Conservation (phyloP, 2,329 filamentous ascomycete genomes). For the Colletotrichum sansevieriae region DNA sequence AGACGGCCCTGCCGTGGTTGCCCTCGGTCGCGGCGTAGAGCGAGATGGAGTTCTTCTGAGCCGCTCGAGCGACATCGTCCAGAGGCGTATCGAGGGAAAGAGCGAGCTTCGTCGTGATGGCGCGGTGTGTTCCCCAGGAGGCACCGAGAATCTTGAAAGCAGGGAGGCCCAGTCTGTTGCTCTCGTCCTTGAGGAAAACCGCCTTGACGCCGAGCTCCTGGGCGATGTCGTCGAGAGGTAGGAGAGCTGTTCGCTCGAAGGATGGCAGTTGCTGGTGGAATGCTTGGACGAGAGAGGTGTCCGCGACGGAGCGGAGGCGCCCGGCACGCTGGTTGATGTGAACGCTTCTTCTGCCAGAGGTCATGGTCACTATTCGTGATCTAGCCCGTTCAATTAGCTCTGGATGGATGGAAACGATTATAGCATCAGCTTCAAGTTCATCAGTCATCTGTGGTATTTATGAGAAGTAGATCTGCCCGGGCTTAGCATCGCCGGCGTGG, state of each 20-base stretch:
- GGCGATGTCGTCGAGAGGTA: conserved; percentile 65
- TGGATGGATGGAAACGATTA: too few species aligned
- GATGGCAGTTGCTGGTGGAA: conserved; percentile 72
- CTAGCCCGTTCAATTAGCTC: fast-evolving
- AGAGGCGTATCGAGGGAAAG: conserved; percentile 59
- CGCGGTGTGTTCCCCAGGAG: conserved; percentile 77
- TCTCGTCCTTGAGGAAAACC: conserved; percentile 80
- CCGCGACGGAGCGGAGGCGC: conserved; percentile 20
- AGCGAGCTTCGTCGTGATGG: conserved; percentile 60
- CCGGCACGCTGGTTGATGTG: conserved; percentile 46
- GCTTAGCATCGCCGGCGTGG: not conserved
- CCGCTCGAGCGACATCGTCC: conserved; percentile 53
- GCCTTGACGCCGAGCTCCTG: conserved; percentile 66
- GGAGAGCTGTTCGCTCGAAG: conserved; percentile 68
- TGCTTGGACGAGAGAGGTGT: conserved; percentile 40
- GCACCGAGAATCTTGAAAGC: conserved; percentile 87
- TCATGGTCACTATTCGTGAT: conserved; percentile 25
- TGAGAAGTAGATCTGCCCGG: not conserved
- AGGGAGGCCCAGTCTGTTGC: conserved; percentile 74
- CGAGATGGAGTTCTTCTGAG: conserved; percentile 52
- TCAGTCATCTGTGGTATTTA: not conserved
- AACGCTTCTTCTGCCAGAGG: conserved; percentile 43
- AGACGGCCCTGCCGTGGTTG: conserved; percentile 81
- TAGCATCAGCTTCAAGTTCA: not conserved
- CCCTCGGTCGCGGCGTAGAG: conserved; percentile 79